phyloP scores from a whole-genome alignment of 805 yeast genomes.

The Kluyveromyces lactis region DNA sequence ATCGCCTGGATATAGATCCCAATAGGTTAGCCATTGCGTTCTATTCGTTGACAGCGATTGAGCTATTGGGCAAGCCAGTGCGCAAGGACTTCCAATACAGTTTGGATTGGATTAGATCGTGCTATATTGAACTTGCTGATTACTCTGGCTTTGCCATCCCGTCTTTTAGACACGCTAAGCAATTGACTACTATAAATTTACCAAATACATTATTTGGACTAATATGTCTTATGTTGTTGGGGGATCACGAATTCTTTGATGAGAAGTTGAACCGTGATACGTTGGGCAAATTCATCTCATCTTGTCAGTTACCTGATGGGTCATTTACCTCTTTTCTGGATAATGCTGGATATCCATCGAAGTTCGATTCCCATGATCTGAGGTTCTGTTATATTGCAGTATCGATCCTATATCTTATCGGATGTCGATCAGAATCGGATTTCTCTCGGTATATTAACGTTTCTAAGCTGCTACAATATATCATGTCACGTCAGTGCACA shows the following conservation, averaged over 20 bases:
- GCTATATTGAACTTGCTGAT: slow-evolving; percentile 24
- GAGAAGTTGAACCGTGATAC: slow-evolving; percentile 31
- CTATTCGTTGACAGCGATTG: slow-evolving; percentile 54
- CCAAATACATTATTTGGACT: slow-evolving; percentile 71
- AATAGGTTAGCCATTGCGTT: slow-evolving; percentile 62
- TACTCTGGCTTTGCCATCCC: slow-evolving; percentile 25
- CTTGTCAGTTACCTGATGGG: slow-evolving; percentile 55
- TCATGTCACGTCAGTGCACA: slow-evolving; percentile 31
- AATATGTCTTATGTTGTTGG: slow-evolving; percentile 44
- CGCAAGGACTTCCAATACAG: slow-evolving; percentile 20
- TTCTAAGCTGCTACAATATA: slow-evolving; percentile 31
- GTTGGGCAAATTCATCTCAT: slow-evolving; percentile 45
- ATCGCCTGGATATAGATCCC: slow-evolving; percentile 56
- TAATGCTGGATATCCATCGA: slow-evolving; percentile 24
- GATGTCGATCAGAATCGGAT: slow-evolving; percentile 17
- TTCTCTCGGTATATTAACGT: slow-evolving; percentile 36
- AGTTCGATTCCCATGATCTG: slow-evolving; percentile 56
- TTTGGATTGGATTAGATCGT: slow-evolving; percentile 24
- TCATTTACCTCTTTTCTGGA: slow-evolving; percentile 44
- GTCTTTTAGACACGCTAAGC: slow-evolving; percentile 9
- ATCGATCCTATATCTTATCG: slow-evolving; percentile 47
- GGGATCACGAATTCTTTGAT: slow-evolving; percentile 36
- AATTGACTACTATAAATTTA: slow-evolving; percentile 40
- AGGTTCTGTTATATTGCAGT: slow-evolving; percentile 70
- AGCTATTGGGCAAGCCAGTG: slow-evolving; percentile 23